These are phyloP conservation scores for Mycena galericulata DNA, from an alignment of 768 basidiomycete genomes.

Conservation along the genomic window DNA sequence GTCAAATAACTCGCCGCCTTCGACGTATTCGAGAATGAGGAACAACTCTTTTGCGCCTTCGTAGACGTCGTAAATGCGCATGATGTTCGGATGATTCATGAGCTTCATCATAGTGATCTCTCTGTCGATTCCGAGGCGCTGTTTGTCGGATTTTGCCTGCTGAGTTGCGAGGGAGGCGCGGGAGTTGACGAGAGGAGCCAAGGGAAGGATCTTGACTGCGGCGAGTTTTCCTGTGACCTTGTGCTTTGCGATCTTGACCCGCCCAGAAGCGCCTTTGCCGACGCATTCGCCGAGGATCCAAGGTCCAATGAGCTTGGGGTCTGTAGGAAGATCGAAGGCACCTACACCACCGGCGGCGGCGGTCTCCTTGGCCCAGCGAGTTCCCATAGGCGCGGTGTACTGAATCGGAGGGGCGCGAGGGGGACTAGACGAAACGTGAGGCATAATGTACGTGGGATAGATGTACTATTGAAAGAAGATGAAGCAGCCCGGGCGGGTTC, in stretches of 20 bases:
- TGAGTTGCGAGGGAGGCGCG: conserved; percentile 75
- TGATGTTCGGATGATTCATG: conserved; percentile 97
- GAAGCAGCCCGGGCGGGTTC: conserved; percentile 50
- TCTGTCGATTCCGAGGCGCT: conserved; percentile 87
- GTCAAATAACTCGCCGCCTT: conserved; percentile 97
- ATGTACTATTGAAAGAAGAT: conserved; percentile 43
- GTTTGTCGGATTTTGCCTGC: conserved; percentile 81
- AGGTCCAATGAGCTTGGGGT: conserved; percentile 89
- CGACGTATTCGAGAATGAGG: conserved; percentile 93
- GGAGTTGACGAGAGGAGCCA: conserved; percentile 81
- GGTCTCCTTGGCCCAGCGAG: conserved; percentile 90
- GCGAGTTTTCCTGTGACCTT: conserved; percentile 89
- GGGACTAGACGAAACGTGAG: conserved; percentile 61
- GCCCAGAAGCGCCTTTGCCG: conserved; percentile 93
- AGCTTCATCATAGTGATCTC: conserved; percentile 99
- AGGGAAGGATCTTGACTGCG: conserved; percentile 94
- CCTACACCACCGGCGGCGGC: conserved; percentile 79
- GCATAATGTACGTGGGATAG: conserved; percentile 48
- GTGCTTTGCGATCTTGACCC: conserved; percentile 94
- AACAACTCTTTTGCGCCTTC: conserved; percentile 93
- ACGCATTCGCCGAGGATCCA: conserved; percentile 96
- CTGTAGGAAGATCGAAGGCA: conserved; percentile 85
- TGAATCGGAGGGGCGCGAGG: conserved; percentile 80
- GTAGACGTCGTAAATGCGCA: conserved; percentile 95
- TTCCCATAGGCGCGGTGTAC: conserved; percentile 77